phyloP scores from a whole-genome alignment of 176 grass and related monocot genomes.

The Microstegium vimineum region DNA sequence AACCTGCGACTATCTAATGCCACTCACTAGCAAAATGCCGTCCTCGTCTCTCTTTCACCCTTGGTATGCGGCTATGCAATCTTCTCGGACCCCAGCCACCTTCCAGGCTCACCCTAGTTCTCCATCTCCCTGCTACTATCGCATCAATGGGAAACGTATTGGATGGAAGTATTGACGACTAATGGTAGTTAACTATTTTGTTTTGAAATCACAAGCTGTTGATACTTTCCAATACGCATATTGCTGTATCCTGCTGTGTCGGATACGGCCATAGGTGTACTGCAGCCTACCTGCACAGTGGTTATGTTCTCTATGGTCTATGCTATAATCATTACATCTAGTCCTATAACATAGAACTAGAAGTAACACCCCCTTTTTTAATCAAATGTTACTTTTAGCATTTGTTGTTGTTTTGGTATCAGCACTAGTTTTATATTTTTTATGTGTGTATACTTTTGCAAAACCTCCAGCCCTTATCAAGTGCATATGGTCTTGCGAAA shows the following conservation, averaged over 20 bases:
- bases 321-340: neutral
- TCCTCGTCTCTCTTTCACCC: neutral
- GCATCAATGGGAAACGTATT: neutral
- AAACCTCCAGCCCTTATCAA: slow-evolving; percentile 69
- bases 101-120: neutral
- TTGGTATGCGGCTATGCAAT: neutral
- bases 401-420: neutral
- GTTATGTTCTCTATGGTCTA: neutral
- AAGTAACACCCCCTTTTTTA: neutral
- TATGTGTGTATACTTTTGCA: slow-evolving; percentile 11
- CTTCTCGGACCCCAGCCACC: neutral
- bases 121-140: neutral
- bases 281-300: neutral
- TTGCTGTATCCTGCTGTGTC: neutral
- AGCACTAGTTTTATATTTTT: neutral
- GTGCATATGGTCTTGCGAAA: slow-evolving; percentile 98
- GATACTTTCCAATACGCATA: neutral
- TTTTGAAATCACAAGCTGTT: neutral
- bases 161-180: neutral
- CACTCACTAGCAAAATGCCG: neutral
- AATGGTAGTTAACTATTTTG: neutral
- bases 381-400: neutral
- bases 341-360: neutral
- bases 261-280: neutral
- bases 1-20: neutral